Evolutionary conservation across 768 basidiomycete genomes (phyloP), one percentile per base, ranked within the genome.

Genomic region (Russula sp.): DNA sequence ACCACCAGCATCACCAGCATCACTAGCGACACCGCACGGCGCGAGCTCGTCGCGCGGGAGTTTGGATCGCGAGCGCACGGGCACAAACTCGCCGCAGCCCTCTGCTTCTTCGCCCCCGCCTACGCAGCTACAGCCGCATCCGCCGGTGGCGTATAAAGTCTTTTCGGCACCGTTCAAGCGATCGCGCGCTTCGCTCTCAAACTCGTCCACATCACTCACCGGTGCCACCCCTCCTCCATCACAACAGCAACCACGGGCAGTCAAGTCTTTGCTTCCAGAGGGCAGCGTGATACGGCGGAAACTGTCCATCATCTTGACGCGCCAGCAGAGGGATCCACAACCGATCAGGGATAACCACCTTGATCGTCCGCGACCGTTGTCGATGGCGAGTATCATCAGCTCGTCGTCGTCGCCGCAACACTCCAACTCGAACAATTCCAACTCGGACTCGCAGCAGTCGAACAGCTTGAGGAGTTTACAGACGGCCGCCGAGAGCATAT

Each of bases 381-480:
- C 88, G 1, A 72, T 83, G 66, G 78, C 80, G 20, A 88, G 87
- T 70, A 78, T 75, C 61, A 81, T 81, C 68, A 58, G 56, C 6
- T 59, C 57, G 8, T 20, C 43, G 14, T 29, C 45, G 7, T 43
- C 49, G 20, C 43, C 25, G 25, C 25, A 29, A 3, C 25, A 29
- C 25, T 29, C 25, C 25, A 29, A 29, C 25, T 29, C 25, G n/a
- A n/a, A n/a, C 25, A 29, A 29, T 3, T 29, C 25, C 25, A 29
- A 29, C 25, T 29, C 25, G 6, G 35, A 34, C 8, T 73, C 75
- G 5, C 75, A 78, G 8, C 82, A 82, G 67, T 70, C 73, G 13
- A 68, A 76, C 54, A 88, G 87, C 66, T 63, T 86, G 67, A 77
- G 81, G 43, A 85, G 84, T 65, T 79, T 79, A 16, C 79, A 75